phyloP scores from a whole-genome alignment of 495 filamentous ascomycete genomes.

The Penicillium angulare region DNA sequence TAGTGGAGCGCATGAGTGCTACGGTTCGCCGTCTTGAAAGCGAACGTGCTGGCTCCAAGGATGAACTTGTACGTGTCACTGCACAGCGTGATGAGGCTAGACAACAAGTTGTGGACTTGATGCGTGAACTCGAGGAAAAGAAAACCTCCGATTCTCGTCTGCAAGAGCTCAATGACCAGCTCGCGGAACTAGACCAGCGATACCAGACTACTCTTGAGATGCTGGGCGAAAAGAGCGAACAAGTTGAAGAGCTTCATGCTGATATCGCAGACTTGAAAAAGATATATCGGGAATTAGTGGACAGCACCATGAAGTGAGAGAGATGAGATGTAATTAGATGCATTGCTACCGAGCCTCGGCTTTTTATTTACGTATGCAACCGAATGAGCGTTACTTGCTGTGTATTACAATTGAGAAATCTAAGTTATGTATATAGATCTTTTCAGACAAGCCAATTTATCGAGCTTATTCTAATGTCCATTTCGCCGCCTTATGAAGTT shows the following conservation, averaged over 20 bases:
- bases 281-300: constrained; percentile 90
- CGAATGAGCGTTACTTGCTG: neutral
- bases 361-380: neutral
- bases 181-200: constrained; percentile 57
- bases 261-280: constrained; percentile 92
- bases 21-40: constrained; percentile 87
- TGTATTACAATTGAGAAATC: neutral
- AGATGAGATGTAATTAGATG: neutral
- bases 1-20: constrained; percentile 95
- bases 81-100: constrained; percentile 86
- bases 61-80: constrained; percentile 77
- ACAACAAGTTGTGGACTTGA: constrained; percentile 82
- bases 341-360: neutral
- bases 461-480: no score
- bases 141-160: constrained; percentile 57
- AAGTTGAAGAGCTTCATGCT: constrained; percentile 82
- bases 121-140: constrained; percentile 78
- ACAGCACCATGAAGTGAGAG: constrained; percentile 69
- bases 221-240: constrained; percentile 94
- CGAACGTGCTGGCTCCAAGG: constrained; percentile 80
- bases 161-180: constrained; percentile 62
- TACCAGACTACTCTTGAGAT: constrained; percentile 92
- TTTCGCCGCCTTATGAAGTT: no score
- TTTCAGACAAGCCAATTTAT: neutral
- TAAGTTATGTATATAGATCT: constrained; percentile 3